Evolutionary conservation across 352 stramenopile genomes (phyloP).

Genomic region (Plasmopara halstedii): DNA sequence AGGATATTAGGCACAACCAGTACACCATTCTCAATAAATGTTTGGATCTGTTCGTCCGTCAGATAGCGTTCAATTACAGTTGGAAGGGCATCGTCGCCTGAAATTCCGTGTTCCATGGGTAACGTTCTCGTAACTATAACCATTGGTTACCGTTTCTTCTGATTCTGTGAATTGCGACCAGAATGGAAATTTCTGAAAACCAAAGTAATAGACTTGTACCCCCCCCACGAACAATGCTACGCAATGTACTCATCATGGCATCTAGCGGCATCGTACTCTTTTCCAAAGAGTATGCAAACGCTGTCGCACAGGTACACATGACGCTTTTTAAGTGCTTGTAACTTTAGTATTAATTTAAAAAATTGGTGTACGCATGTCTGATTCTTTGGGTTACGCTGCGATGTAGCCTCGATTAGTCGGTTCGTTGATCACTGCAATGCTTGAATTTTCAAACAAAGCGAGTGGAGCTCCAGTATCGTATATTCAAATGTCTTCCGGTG

Average conservation of each 20-base stretch:
- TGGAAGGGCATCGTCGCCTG: conserved; percentile 6
- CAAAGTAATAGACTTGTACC: conserved; percentile 5
- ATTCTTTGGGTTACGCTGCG: conserved; percentile 1
- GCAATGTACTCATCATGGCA: conserved; percentile 90
- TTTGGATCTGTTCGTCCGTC: conserved; percentile 45
- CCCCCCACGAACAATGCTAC: conserved; percentile 57
- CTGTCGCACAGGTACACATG: conserved; percentile 76
- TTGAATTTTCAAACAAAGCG: conserved; percentile 88
- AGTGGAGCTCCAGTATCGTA: conserved; percentile 86
- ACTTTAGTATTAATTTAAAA: too few relatives aligned
- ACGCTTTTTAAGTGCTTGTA: too few relatives aligned
- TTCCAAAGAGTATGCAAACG: conserved; percentile 88
- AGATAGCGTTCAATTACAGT: conserved; percentile 26
- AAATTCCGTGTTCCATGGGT: conserved; percentile 5
- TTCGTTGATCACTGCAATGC: conserved; percentile 87
- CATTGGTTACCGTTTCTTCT: neutral
- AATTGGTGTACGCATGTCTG: neutral
- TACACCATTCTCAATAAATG: conserved; percentile 59
- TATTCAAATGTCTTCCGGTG: conserved; percentile 82
- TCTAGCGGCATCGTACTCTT: conserved; percentile 90
- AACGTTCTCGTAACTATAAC: neutral
- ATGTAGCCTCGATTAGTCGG: conserved; percentile 79
- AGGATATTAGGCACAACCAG: conserved; percentile 74
- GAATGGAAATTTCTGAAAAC: conserved; percentile 10
- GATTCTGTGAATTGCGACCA: conserved; percentile 12